These are phyloP conservation scores for Lodderomyces margitis DNA, from an alignment of 1,139 yeast species.

Conservation along the genomic window DNA sequence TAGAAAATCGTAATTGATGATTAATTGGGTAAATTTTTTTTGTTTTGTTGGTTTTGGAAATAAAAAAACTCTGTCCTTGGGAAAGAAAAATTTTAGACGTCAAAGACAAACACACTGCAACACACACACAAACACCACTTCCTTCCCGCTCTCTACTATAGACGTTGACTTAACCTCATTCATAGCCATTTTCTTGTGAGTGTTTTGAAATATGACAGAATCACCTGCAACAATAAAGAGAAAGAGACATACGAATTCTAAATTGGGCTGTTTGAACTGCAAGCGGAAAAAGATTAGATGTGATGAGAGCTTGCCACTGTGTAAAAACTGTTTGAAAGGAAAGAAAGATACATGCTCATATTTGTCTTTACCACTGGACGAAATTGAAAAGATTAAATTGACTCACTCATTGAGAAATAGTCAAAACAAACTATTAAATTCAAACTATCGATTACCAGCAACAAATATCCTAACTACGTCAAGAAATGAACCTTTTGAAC, in stretches of 20 bases:
- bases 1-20: constrained; percentile 2
- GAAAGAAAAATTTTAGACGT: neutral
- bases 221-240: constrained; percentile 19
- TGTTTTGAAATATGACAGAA: constrained; percentile 5
- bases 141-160: too few species aligned
- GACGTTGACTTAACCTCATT: neutral
- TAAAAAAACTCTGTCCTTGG: too few species aligned
- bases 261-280: constrained; percentile 44
- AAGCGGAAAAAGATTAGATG: constrained; percentile 47
- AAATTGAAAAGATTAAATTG: constrained; percentile 26
- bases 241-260: constrained; percentile 43
- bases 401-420: constrained; percentile 30
- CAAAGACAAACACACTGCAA: neutral
- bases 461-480: constrained; percentile 4
- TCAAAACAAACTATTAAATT: constrained; percentile 29
- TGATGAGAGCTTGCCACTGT: constrained; percentile 44
- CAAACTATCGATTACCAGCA: constrained; percentile 30
- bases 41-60: too few species aligned
- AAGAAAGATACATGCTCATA: constrained; percentile 35
- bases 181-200: neutral
- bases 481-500: neutral
- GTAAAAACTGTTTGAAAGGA: constrained; percentile 38
- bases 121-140: neutral
- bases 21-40: constrained; percentile 1
- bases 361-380: constrained; percentile 22